phyloP scores from a whole-genome alignment of 371 early-diverging fungal species.

The Mucor circinelloides region DNA sequence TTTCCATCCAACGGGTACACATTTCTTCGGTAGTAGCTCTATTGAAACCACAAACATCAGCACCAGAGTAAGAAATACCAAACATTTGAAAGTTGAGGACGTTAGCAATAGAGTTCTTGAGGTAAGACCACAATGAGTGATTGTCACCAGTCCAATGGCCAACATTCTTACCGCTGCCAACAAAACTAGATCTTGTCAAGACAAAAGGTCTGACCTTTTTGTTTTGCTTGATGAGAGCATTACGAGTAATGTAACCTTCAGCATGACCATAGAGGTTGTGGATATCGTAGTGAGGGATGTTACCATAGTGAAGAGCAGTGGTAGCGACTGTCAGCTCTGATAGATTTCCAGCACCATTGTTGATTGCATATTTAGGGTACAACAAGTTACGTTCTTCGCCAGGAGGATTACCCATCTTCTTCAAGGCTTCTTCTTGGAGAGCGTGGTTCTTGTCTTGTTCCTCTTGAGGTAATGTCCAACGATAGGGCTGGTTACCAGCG shows the following conservation, averaged over 20 bases:
- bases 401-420: conserved; percentile 24
- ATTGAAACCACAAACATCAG: conserved; percentile 77
- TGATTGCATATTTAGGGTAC: conserved; percentile 41
- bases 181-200: conserved; percentile 71
- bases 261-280: conserved; percentile 74
- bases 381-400: conserved; percentile 34
- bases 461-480: conserved; percentile 31
- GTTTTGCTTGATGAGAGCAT: conserved; percentile 31
- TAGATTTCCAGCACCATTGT: conserved; percentile 41
- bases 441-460: conserved; percentile 22
- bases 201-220: conserved; percentile 69
- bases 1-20: conserved; percentile 71
- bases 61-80: conserved; percentile 69
- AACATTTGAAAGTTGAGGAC: conserved; percentile 67
- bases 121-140: conserved; percentile 50
- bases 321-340: conserved; percentile 60
- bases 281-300: conserved; percentile 58
- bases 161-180: conserved; percentile 64
- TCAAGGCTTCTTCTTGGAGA: conserved; percentile 20
- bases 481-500: conserved; percentile 23
- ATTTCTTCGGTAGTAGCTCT: conserved; percentile 58
- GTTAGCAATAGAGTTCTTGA: conserved; percentile 60
- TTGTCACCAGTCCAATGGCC: conserved; percentile 76
- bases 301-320: conserved; percentile 58
- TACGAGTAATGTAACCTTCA: conserved; percentile 54